Evolutionary conservation across 2,329 filamentous ascomycete species (phyloP).

Genomic region (Sclerotinia subarctica): DNA sequence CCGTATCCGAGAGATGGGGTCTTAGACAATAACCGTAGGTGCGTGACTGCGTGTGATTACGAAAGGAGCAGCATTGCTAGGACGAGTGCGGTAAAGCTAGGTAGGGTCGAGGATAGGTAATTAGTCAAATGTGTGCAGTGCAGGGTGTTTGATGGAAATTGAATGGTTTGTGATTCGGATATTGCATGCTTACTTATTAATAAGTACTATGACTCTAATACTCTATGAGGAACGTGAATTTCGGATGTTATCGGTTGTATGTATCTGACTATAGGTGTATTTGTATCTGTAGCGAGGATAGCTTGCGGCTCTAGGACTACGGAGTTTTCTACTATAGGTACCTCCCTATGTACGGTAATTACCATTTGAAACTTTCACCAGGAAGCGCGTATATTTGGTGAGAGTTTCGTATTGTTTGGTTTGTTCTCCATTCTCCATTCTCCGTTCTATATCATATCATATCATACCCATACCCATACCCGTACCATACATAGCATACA

Average conservation of each 20-base stretch:
- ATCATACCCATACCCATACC: no score
- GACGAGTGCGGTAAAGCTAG: neutral
- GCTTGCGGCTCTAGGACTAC: neutral
- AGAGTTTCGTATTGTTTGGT: neutral
- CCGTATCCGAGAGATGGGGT: constrained; percentile 11
- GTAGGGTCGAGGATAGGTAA: neutral
- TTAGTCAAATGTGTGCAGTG: no score
- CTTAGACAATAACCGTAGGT: neutral
- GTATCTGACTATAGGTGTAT: no score
- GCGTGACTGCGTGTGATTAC: constrained; percentile 9
- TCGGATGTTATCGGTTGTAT: neutral
- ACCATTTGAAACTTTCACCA: neutral
- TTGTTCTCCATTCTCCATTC: neutral
- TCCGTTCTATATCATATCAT: no score
- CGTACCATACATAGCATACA: neutral
- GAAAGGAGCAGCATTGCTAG: constrained; percentile 3
- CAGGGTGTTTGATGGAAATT: constrained; percentile 7
- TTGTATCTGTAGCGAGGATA: neutral
- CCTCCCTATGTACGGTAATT: neutral
- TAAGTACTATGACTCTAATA: no score
- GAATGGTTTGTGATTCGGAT: constrained; percentile 14
- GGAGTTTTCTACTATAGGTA: neutral
- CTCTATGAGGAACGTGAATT: neutral
- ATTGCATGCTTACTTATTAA: neutral
- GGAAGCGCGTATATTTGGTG: constrained; percentile 7